Evolutionary conservation across 495 filamentous ascomycete species (phyloP).

Genomic region (Neurospora sp.): DNA sequence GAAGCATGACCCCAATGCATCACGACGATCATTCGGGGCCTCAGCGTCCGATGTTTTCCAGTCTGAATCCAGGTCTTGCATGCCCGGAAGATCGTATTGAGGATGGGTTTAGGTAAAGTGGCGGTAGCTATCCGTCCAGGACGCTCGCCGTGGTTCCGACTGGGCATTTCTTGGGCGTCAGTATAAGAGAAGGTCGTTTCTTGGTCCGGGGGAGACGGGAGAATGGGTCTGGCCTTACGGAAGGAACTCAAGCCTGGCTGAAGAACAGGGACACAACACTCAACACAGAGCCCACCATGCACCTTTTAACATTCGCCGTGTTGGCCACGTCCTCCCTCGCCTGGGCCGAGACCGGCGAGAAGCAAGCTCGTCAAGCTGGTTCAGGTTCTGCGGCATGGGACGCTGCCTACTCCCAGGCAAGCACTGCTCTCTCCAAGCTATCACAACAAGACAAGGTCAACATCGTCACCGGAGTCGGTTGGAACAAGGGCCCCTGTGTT

Average conservation of each 20-base stretch:
- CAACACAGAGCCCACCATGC: conserved; percentile 1
- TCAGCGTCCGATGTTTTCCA: not conserved
- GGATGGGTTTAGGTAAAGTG: not conserved
- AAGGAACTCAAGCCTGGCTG: not conserved
- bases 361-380: conserved; percentile 4
- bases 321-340: conserved; percentile 4
- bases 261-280: not conserved
- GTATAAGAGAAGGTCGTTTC: conserved; percentile 7
- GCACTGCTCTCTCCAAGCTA: conserved; percentile 42
- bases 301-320: conserved; percentile 1
- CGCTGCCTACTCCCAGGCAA: conserved; percentile 46
- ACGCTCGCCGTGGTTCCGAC: conserved; percentile 15
- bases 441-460: conserved; percentile 49
- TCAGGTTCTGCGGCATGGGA: conserved; percentile 32
- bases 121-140: not conserved
- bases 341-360: conserved; percentile 4
- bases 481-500: conserved; percentile 56
- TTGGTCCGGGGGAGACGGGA: not conserved
- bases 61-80: conserved; percentile 4
- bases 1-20: not conserved
- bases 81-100: not conserved
- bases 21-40: conserved; percentile 2
- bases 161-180: conserved; percentile 6
- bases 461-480: conserved; percentile 54
- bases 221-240: not conserved